Evolutionary conservation across 768 basidiomycete genomes (phyloP).

Genomic region (Podaxis sp.): DNA sequence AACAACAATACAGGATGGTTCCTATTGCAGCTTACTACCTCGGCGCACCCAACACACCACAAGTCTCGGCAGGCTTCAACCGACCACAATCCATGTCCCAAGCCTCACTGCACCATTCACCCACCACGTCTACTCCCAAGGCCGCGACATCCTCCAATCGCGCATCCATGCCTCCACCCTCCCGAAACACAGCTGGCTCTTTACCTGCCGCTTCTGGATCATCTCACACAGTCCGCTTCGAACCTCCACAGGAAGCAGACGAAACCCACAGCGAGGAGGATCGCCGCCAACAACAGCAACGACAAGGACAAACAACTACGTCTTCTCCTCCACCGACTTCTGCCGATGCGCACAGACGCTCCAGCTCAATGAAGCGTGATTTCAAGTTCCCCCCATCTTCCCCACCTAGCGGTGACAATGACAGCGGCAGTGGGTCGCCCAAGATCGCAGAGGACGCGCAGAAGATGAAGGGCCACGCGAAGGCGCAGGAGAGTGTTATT

Average conservation of each 20-base stretch:
- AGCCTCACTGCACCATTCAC: constrained; percentile 47
- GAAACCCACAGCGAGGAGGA: constrained; percentile 32
- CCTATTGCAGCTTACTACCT: constrained; percentile 82
- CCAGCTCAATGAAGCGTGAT: constrained; percentile 75
- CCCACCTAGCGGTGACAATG: constrained; percentile 24
- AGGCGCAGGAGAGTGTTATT: constrained; percentile 33
- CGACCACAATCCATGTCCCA: constrained; percentile 81
- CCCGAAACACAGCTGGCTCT: constrained; percentile 36
- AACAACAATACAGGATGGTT: constrained; percentile 62
- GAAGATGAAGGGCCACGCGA: constrained; percentile 15
- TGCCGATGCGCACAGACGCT: constrained; percentile 32
- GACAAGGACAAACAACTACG: constrained; percentile 34
- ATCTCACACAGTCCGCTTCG: constrained; percentile 33
- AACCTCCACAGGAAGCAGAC: constrained; percentile 51
- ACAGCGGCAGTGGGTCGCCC: constrained; percentile 26
- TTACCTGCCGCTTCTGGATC: constrained; percentile 21
- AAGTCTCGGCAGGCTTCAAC: constrained; percentile 33
- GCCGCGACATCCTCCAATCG: constrained; percentile 42
- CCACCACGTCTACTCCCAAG: constrained; percentile 32
- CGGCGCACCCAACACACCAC: constrained; percentile 54
- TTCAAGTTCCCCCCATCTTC: constrained; percentile 66
- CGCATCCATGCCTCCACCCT: constrained; percentile 65
- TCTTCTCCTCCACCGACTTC: constrained; percentile 1
- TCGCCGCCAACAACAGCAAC: constrained; percentile 18
- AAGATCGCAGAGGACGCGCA: constrained; percentile 23